These are phyloP conservation scores for Teunomyces cretensis DNA, from an alignment of 805 yeast species.

Conservation along the genomic window DNA sequence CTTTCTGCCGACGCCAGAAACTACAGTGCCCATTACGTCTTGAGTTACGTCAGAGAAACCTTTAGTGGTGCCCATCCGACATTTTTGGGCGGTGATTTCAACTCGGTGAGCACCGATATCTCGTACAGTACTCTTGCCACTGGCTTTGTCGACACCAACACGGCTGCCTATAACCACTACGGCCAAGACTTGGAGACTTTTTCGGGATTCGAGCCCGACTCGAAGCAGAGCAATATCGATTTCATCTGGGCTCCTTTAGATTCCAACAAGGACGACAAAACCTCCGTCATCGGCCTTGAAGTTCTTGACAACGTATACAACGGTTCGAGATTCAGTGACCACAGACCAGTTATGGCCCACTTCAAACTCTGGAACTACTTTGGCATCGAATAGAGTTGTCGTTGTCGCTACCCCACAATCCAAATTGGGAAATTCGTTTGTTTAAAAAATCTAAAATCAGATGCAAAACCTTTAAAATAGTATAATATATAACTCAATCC, in stretches of 20 bases:
- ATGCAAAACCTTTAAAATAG: no score
- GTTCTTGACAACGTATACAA: conserved; percentile 37
- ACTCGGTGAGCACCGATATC: conserved; percentile 29
- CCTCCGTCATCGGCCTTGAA: conserved; percentile 23
- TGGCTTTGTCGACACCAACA: conserved; percentile 30
- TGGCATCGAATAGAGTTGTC: no score
- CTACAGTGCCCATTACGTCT: conserved; percentile 44
- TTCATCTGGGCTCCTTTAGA: conserved; percentile 34
- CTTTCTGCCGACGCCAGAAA: conserved; percentile 45
- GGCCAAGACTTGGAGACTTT: conserved; percentile 37
- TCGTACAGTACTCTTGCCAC: conserved; percentile 36
- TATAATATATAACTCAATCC: no score
- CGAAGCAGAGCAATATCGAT: conserved; percentile 35
- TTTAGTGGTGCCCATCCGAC: conserved; percentile 28
- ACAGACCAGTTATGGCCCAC: conserved; percentile 44
- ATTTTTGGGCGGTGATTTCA: conserved; percentile 58
- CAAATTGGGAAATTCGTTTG: no score
- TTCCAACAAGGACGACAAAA: conserved; percentile 14
- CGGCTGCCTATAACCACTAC: conserved; percentile 3
- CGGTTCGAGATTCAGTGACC: conserved; percentile 43
- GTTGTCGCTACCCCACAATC: no score
- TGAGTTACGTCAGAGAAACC: conserved; percentile 13
- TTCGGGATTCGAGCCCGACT: conserved; percentile 35
- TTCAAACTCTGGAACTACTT: conserved; percentile 10
- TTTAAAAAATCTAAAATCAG: no score